Evolutionary conservation across 2,329 filamentous ascomycete genomes (phyloP).

Genomic region (Aspergillus vadensis): DNA sequence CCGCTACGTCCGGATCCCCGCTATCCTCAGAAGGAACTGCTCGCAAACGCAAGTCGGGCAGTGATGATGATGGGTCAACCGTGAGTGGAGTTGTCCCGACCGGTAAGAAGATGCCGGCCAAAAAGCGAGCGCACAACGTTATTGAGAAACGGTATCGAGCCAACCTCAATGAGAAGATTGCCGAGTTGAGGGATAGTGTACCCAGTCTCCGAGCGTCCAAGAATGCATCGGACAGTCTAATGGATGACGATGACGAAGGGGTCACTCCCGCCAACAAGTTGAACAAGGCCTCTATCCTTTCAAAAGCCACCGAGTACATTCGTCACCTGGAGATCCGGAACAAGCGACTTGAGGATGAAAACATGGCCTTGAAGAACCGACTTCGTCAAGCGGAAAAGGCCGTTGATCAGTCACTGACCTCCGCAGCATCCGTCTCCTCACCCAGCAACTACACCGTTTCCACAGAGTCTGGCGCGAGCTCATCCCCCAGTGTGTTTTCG

Average conservation of each 20-base stretch:
- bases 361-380: slow-evolving; percentile 73
- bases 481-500: slow-evolving; percentile 46
- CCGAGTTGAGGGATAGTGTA: slow-evolving; percentile 85
- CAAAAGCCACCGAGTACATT: slow-evolving; percentile 96
- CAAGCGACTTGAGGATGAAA: slow-evolving; percentile 77
- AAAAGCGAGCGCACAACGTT: slow-evolving; percentile 97
- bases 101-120: slow-evolving; percentile 62
- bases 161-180: slow-evolving; percentile 96
- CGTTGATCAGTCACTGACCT: slow-evolving; percentile 43
- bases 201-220: slow-evolving; percentile 83
- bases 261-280: slow-evolving; percentile 87
- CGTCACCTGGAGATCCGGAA: slow-evolving; percentile 90
- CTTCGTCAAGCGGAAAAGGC: slow-evolving; percentile 76
- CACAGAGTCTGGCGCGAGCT: slow-evolving; percentile 38
- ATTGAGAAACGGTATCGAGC: slow-evolving; percentile 97
- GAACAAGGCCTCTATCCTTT: slow-evolving; percentile 95
- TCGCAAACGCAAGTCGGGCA: slow-evolving; percentile 71
- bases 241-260: slow-evolving; percentile 78
- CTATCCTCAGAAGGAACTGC: slow-evolving; percentile 32
- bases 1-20: slow-evolving; percentile 27
- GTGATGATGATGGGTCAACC: slow-evolving; percentile 47
- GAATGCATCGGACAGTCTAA: slow-evolving; percentile 39
- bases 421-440: slow-evolving; percentile 42
- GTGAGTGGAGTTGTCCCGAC: slow-evolving; percentile 33
- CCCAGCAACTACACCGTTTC: slow-evolving; percentile 43